Base-by-base conservation (phyloP, 2,329 filamentous ascomycete species). In the Fusarium camptoceras region DNA sequence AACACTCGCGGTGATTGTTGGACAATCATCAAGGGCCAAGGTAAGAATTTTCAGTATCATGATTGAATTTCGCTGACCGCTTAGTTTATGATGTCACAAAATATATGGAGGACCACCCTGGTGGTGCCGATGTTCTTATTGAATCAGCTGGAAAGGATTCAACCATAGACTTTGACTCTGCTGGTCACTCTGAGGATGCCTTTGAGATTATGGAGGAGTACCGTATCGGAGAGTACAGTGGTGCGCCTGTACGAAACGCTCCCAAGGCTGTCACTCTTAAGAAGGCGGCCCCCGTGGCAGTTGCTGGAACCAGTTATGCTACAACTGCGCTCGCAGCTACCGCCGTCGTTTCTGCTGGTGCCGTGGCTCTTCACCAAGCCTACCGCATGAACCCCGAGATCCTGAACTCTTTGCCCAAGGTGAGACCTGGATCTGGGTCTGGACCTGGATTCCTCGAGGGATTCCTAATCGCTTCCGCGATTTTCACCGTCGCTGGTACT, bases 121-220 rank as follows among this genome's bases (percentile, higher is more conserved):
- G 93, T 73, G 93, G 93, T 77, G 89, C 91, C 75, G 92, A 94
- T 76, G 88, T 94, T 64, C 84, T 96, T 42, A 84, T 93, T 63
- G 93, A 95, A 68, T 90, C 93, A 28, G 92, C 86, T 72, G 93
- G 93, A 60, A 89, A 90, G 73, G 92, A 96, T 80, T 90, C 91
- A 49, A 93, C 91, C 44, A 90, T 93, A 77, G 91, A 89, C 43
- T 96, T 94, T 76, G 92, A 96, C 81, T 91, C 94, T 75, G 92
- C 93, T 39, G 93, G 93, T 46, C 93, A 97, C 83, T 94, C 91
- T 48, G 91, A 93, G 25, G 84, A 85, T 58, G 83, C 83, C 5
- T 78, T 74, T 53, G 82, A 83, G 41, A 81, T 83, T 48, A 81
- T 85, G 78, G 76, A 75, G 4, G 63, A 75, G 15, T 82, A 77